These are phyloP conservation scores for Puccinellia tenuiflora DNA, from an alignment of 176 grass and related monocot genomes.

Conservation along the genomic window DNA sequence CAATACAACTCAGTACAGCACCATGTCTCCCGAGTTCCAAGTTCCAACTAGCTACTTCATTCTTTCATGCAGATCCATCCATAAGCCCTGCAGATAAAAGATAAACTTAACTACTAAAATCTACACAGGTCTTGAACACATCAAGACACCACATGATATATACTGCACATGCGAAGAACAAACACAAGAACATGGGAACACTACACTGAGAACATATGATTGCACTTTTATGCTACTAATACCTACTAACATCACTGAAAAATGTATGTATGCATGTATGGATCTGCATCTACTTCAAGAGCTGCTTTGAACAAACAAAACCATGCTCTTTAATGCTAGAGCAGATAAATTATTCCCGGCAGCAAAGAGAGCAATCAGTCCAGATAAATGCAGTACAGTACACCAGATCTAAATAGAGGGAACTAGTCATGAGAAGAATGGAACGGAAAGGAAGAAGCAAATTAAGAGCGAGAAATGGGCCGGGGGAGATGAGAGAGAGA, in stretches of 20 bases:
- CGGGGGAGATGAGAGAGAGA: slow-evolving; percentile 24
- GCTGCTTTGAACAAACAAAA: not conserved
- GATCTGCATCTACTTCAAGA: not conserved
- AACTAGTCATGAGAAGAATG: not conserved
- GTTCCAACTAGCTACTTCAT: not conserved
- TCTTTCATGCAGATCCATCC: not conserved
- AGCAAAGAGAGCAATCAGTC: not conserved
- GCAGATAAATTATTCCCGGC: not conserved
- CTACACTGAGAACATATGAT: not conserved
- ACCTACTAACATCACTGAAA: not conserved
- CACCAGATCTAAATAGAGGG: not conserved
- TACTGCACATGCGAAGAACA: not conserved
- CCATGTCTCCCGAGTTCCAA: not conserved
- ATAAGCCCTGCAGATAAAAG: not conserved
- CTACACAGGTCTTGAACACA: not conserved
- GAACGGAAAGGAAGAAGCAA: not conserved
- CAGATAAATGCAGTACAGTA: not conserved
- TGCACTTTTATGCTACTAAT: not conserved
- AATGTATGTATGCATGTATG: not conserved
- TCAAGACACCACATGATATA: not conserved
- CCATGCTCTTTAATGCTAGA: not conserved
- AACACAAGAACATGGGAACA: not conserved
- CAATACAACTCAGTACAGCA: not conserved
- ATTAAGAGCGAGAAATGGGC: not conserved
- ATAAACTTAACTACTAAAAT: not conserved